phyloP scores from a whole-genome alignment of 1,284 basidiomycete genomes.

The Puccinia brachypodii region DNA sequence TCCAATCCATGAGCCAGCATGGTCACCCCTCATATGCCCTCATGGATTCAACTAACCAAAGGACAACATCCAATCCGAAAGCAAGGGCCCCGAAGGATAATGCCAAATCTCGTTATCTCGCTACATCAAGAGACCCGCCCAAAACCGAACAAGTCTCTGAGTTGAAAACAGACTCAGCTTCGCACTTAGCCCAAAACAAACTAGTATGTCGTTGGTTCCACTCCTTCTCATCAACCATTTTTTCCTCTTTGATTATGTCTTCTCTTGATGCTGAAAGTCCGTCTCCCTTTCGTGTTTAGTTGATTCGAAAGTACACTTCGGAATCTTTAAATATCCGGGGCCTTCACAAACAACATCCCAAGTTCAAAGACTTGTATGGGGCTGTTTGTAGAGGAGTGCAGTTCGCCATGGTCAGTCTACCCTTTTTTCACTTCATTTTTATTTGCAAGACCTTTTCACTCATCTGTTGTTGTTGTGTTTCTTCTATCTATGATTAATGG shows the following conservation, averaged over 20 bases:
- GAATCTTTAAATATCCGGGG: slow-evolving; percentile 26
- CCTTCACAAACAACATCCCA: slow-evolving; percentile 24
- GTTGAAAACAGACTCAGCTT: background rate
- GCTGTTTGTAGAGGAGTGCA: slow-evolving; percentile 46
- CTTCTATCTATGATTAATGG: background rate
- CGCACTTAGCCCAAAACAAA: slow-evolving; percentile 17
- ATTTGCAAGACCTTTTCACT: background rate
- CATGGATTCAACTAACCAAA: slow-evolving; percentile 21
- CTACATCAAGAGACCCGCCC: background rate
- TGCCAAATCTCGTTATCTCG: background rate
- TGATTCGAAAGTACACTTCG: slow-evolving; percentile 37
- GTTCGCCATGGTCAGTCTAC: slow-evolving; percentile 41
- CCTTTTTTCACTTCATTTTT: background rate
- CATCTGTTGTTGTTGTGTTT: background rate
- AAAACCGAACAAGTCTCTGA: background rate
- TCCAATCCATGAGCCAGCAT: background rate
- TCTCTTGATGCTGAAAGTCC: background rate
- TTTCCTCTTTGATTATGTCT: background rate
- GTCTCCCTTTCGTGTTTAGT: background rate
- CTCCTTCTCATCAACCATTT: background rate
- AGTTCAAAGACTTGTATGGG: slow-evolving; percentile 44
- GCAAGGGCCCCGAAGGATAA: background rate
- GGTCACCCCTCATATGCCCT: background rate
- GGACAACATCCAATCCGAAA: background rate
- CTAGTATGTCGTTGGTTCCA: background rate